A percentile compares a stretch with the other conserved stretches of the same genome.
These are phyloP conservation scores for Aspergillus versicolor DNA, from an alignment of 2,329 filamentous ascomycete species.

Conservation along the genomic window DNA sequence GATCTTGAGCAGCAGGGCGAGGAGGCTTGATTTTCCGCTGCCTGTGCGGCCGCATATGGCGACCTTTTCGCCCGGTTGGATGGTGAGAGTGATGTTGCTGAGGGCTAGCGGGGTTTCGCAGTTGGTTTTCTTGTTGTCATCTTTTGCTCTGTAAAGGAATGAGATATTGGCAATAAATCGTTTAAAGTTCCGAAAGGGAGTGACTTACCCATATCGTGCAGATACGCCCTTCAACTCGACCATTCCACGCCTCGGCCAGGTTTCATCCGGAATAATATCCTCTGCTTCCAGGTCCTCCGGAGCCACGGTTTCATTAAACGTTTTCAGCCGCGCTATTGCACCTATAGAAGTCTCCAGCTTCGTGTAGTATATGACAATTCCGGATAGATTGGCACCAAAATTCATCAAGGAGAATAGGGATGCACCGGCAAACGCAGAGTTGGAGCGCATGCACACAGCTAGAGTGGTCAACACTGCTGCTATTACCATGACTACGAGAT, in stretches of 20 bases:
- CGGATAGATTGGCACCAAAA: slow-evolving; percentile 8
- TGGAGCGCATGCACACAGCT: slow-evolving; percentile 30
- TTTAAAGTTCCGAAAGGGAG: no score
- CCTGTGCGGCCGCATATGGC: slow-evolving; percentile 14
- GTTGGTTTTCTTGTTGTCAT: no score
- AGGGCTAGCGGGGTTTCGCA: no score
- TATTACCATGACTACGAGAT: slow-evolving; percentile 33
- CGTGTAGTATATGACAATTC: slow-evolving; percentile 13
- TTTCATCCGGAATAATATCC: not conserved
- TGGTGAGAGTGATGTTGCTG: not conserved
- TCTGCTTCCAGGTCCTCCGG: not conserved
- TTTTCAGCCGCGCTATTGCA: slow-evolving; percentile 6
- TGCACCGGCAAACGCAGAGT: slow-evolving; percentile 17
- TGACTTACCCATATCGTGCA: not conserved
- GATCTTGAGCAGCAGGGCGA: slow-evolving; percentile 43
- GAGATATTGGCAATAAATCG: not conserved
- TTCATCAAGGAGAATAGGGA: slow-evolving; percentile 8
- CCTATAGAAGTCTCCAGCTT: slow-evolving; percentile 12
- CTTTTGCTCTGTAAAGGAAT: not conserved
- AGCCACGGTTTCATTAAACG: not conserved
- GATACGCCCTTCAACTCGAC: slow-evolving; percentile 5
- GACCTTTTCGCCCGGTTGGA: slow-evolving; percentile 11
- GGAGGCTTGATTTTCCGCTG: slow-evolving; percentile 44
- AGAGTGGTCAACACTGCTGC: slow-evolving; percentile 33
- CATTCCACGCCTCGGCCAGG: not conserved